Conservation (phyloP, 495 filamentous ascomycete genomes). For the Penicillium lividum region DNA sequence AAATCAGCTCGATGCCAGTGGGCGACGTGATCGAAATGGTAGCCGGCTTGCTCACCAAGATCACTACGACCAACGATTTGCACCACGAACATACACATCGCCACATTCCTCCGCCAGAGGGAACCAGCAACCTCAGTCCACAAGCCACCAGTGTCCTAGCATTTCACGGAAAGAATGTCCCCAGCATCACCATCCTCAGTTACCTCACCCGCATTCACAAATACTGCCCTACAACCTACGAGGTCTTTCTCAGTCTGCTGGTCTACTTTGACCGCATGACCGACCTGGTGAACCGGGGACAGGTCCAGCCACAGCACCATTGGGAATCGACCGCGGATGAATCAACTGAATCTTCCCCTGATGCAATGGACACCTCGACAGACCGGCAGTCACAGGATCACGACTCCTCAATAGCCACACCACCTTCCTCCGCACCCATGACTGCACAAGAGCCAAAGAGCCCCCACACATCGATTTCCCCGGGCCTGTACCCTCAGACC, state of each 20-base stretch:
- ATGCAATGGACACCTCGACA: conserved; percentile 17
- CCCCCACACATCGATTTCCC: conserved; percentile 35
- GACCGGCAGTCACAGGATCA: conserved; percentile 19
- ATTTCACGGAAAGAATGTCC: conserved; percentile 99
- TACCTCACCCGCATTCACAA: conserved; percentile 97
- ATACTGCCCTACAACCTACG: conserved; percentile 98
- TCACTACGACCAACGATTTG: conserved; percentile 93
- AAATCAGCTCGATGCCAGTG: conserved; percentile 98
- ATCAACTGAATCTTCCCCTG: conserved; percentile 12
- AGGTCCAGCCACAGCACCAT: conserved; percentile 45
- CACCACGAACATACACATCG: conserved; percentile 83
- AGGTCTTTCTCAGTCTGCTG: conserved; percentile 92
- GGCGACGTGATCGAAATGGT: conserved; percentile 99
- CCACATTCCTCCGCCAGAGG: conserved; percentile 67
- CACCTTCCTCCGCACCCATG: conserved; percentile 36
- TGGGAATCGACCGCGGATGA: conserved; percentile 22
- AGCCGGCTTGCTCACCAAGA: conserved; percentile 95
- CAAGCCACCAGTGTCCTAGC: conserved; percentile 90
- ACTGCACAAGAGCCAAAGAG: conserved; percentile 36
- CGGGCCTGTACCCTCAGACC: conserved; percentile 37
- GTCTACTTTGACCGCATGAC: conserved; percentile 99
- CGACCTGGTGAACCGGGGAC: conserved; percentile 84
- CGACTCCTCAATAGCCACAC: conserved; percentile 37
- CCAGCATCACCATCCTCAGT: conserved; percentile 94
- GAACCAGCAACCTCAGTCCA: conserved; percentile 64